Evolutionary conservation across 352 stramenopile species (phyloP).

Genomic region (Achlya hypogyna): DNA sequence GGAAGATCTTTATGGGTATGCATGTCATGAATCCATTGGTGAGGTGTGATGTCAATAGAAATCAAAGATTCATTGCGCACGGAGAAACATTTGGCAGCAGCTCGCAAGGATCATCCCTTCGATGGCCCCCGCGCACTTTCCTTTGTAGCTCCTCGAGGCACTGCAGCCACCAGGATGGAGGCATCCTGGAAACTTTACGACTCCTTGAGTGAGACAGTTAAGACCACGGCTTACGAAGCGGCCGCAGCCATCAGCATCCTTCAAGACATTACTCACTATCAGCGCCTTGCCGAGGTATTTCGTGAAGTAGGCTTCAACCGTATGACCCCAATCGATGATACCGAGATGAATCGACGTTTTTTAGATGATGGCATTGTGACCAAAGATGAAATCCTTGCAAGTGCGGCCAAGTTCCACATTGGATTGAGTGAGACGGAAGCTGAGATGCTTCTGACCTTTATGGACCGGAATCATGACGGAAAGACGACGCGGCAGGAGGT

Average conservation of each 20-base stretch:
- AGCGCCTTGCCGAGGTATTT: neutral
- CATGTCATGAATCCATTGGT: neutral
- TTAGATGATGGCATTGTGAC: neutral
- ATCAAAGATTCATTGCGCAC: neutral
- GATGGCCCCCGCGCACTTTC: neutral
- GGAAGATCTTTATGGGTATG: neutral
- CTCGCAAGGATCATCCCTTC: neutral
- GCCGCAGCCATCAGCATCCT: neutral
- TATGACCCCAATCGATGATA: neutral
- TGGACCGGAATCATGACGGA: neutral
- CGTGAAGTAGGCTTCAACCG: neutral
- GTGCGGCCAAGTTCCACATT: neutral
- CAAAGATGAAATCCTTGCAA: neutral
- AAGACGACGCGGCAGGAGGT: neutral
- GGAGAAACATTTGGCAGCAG: neutral
- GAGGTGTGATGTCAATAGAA: neutral
- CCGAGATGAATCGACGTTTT: neutral
- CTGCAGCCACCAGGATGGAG: neutral
- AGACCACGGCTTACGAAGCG: neutral
- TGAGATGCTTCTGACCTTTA: neutral
- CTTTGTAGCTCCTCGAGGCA: neutral
- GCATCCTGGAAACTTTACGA: neutral
- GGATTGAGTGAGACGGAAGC: neutral
- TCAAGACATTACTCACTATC: neutral
- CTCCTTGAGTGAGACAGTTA: neutral